phyloP scores from a whole-genome alignment of 2,329 filamentous ascomycete species.

The Colletotrichum agaves region DNA sequence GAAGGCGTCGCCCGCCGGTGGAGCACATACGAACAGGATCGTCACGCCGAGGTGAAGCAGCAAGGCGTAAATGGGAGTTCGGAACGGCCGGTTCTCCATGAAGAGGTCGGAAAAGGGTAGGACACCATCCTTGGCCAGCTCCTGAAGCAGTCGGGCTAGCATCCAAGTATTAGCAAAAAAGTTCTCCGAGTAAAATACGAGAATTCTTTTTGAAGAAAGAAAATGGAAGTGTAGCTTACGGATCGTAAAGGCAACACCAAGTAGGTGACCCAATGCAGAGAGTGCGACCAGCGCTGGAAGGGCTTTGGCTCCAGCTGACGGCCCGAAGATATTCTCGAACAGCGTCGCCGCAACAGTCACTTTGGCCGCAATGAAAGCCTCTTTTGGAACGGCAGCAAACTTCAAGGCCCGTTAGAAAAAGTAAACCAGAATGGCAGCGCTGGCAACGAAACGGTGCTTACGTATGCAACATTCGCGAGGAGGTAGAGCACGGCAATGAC shows the following conservation, averaged over 20 bases:
- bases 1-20: constrained; percentile 1
- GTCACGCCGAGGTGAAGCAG: constrained; percentile 39
- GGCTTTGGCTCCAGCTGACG: constrained; percentile 21
- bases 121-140: constrained; percentile 36
- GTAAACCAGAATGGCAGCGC: neutral
- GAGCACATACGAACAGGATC: constrained; percentile 41
- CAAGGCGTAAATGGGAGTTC: constrained; percentile 40
- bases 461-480: constrained; percentile 29
- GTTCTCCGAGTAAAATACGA: no score
- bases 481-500: constrained; percentile 29
- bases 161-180: neutral
- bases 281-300: constrained; percentile 28
- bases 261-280: constrained; percentile 29
- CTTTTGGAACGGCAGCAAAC: constrained; percentile 34
- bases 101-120: constrained; percentile 41
- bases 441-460: neutral
- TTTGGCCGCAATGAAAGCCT: constrained; percentile 34
- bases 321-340: constrained; percentile 32
- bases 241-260: constrained; percentile 32
- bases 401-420: neutral
- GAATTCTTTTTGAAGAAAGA: no score
- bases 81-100: constrained; percentile 42
- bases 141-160: constrained; percentile 39
- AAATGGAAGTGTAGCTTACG: neutral
- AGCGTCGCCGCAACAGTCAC: constrained; percentile 32